Percentiles rank a stretch among this genome's conserved stretches.
Conservation (phyloP, 2,329 filamentous ascomycete species). For the Talaromyces verruculosus region DNA sequence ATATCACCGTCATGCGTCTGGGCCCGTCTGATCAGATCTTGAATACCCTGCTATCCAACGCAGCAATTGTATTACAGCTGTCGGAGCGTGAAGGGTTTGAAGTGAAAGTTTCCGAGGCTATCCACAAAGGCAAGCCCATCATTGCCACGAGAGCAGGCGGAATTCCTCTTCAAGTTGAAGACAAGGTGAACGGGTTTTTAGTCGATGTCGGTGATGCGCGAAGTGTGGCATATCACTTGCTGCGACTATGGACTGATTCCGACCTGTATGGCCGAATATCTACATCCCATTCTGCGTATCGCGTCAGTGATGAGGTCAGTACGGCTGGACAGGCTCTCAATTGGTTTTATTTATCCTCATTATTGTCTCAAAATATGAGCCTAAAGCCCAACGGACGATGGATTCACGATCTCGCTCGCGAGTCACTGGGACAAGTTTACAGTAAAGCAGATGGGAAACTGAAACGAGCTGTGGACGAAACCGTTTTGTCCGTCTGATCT, state of each 20-base stretch:
- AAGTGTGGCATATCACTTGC: background rate
- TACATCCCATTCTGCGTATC: background rate
- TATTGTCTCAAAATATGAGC: background rate
- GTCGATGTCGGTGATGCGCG: background rate
- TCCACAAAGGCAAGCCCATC: slow-evolving; percentile 76
- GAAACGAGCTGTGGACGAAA: background rate
- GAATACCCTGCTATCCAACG: background rate
- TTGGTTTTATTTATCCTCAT: background rate
- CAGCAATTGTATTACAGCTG: background rate
- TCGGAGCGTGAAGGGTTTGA: slow-evolving; percentile 61
- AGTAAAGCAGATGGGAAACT: background rate
- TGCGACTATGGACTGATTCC: background rate
- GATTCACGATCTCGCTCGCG: background rate
- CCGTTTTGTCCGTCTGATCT: background rate
- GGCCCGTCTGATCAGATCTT: background rate
- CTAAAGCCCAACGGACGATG: background rate
- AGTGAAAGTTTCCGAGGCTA: slow-evolving; percentile 79
- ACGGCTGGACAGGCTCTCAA: background rate
- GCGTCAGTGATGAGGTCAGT: background rate
- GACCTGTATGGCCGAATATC: background rate
- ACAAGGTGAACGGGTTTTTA: slow-evolving; percentile 61
- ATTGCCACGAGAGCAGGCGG: slow-evolving; percentile 74
- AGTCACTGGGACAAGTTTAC: background rate
- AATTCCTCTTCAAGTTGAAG: slow-evolving; percentile 74
- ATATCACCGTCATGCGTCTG: background rate